A percentile compares a stretch with the other conserved stretches of the same genome.
Evolutionary conservation across 1,139 yeast genomes (phyloP).

Genomic region (Hansenula lynferdii): DNA sequence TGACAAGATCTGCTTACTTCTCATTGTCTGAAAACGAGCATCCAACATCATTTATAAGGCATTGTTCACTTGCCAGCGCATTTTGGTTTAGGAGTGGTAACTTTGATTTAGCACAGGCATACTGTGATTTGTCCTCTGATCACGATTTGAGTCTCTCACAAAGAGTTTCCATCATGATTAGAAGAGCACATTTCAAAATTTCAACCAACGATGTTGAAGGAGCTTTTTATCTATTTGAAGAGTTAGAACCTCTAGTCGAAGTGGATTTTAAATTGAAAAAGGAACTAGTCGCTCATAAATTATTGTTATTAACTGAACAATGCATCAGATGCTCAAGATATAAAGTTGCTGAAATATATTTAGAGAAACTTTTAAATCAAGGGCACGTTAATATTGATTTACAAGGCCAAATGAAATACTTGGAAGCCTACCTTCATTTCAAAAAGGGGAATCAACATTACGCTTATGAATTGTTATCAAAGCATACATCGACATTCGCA

Average conservation of each 20-base stretch:
- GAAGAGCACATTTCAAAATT: slow-evolving; percentile 34
- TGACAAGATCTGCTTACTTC: slow-evolving; percentile 49
- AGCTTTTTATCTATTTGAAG: slow-evolving; percentile 30
- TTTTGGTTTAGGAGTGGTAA: slow-evolving; percentile 52
- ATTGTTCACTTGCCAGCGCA: slow-evolving; percentile 41
- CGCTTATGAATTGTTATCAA: slow-evolving; percentile 35
- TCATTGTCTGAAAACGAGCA: slow-evolving; percentile 28
- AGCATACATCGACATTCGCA: slow-evolving; percentile 22
- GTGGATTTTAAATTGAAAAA: slow-evolving; percentile 13
- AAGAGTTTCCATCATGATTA: slow-evolving; percentile 32
- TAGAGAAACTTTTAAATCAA: slow-evolving; percentile 13
- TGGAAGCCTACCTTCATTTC: slow-evolving; percentile 19
- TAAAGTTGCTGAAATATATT: slow-evolving; percentile 7
- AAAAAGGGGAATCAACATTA: slow-evolving; percentile 24
- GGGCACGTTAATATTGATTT: slow-evolving; percentile 19
- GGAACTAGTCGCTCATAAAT: slow-evolving; percentile 9
- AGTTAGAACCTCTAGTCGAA: slow-evolving; percentile 22
- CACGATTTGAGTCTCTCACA: slow-evolving; percentile 34
- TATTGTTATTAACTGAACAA: slow-evolving; percentile 11
- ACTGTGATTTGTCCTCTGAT: slow-evolving; percentile 39
- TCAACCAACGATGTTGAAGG: slow-evolving; percentile 36
- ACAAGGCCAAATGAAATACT: slow-evolving; percentile 22
- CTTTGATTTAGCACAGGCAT: slow-evolving; percentile 39
- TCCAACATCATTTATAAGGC: slow-evolving; percentile 36
- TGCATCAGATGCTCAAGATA: slow-evolving; percentile 13